These are phyloP conservation scores for Xylaria telfairii DNA, from an alignment of 495 filamentous ascomycete genomes.

Conservation along the genomic window DNA sequence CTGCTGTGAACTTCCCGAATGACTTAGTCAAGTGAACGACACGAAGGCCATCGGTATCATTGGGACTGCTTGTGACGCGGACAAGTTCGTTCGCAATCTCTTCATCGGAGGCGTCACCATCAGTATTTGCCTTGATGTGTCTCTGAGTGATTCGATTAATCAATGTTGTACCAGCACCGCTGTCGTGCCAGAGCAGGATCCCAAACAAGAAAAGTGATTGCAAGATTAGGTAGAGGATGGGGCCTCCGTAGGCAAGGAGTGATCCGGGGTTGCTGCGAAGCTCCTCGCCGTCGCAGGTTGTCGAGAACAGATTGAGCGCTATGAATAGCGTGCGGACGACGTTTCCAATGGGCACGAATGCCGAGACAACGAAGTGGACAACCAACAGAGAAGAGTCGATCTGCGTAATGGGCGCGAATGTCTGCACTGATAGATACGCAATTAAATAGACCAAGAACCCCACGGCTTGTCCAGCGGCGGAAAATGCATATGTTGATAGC, in stretches of 20 bases:
- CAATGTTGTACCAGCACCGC: constrained; percentile 61
- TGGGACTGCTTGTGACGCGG: constrained; percentile 47
- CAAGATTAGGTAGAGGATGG: constrained; percentile 71
- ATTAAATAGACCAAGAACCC: constrained; percentile 83
- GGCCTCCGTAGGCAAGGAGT: constrained; percentile 73
- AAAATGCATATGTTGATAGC: constrained; percentile 75
- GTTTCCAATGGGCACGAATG: constrained; percentile 71
- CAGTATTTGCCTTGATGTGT: constrained; percentile 29
- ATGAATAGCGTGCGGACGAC: constrained; percentile 73
- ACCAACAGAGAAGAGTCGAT: constrained; percentile 65
- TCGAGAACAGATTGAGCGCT: constrained; percentile 77
- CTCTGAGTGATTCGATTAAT: constrained; percentile 50
- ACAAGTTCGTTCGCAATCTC: constrained; percentile 53
- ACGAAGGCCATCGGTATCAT: constrained; percentile 67
- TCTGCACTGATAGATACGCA: constrained; percentile 69
- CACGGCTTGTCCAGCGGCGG: constrained; percentile 73
- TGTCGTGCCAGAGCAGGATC: constrained; percentile 72
- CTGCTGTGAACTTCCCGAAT: constrained; percentile 72
- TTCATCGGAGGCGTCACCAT: constrained; percentile 48
- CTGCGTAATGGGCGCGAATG: constrained; percentile 66
- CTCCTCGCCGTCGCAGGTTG: constrained; percentile 67
- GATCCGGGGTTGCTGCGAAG: constrained; percentile 71
- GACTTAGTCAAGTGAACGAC: constrained; percentile 78
- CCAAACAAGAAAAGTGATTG: constrained; percentile 68
- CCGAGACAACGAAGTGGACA: constrained; percentile 71